Percentiles rank a stretch among this genome's conserved stretches.
Evolutionary conservation across 306 rosid species (phyloP).

Genomic region (Purshia tridentata): DNA sequence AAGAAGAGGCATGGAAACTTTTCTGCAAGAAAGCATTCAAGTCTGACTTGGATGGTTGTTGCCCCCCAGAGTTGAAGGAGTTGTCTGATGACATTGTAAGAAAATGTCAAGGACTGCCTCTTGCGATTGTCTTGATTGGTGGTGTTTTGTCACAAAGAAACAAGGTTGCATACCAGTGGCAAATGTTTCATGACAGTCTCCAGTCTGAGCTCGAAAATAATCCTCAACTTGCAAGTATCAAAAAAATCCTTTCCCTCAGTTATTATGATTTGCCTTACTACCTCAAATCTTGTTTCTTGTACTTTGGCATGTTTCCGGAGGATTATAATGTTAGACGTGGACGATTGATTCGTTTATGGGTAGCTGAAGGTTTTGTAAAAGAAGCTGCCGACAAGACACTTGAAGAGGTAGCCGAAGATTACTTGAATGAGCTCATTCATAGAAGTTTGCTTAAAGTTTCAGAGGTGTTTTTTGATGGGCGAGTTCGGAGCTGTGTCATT

Average conservation of each 20-base stretch:
- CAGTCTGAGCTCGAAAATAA: slow-evolving; percentile 6
- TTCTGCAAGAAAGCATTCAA: slow-evolving; percentile 14
- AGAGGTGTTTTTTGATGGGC: background rate
- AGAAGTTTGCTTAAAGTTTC: slow-evolving; percentile 10
- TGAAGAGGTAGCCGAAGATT: slow-evolving; percentile 21
- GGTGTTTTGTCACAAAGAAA: slow-evolving; percentile 19
- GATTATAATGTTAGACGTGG: background rate
- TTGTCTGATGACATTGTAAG: slow-evolving; percentile 1
- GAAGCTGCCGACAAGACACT: background rate
- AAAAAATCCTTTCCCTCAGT: slow-evolving; percentile 4
- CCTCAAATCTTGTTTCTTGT: slow-evolving; percentile 24
- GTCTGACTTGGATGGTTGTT: background rate
- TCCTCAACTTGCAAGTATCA: background rate
- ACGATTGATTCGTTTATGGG: slow-evolving; percentile 17
- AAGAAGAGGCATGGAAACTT: slow-evolving; percentile 7
- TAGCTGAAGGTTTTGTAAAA: slow-evolving; percentile 23
- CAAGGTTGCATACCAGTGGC: background rate
- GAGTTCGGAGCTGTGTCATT: background rate
- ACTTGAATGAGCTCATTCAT: slow-evolving; percentile 3
- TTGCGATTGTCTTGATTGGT: slow-evolving; percentile 19
- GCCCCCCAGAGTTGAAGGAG: background rate
- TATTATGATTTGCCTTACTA: slow-evolving; percentile 22
- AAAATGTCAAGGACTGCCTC: slow-evolving; percentile 16
- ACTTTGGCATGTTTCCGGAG: slow-evolving; percentile 22
- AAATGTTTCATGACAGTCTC: background rate